A percentile compares a stretch with the other conserved stretches of the same genome.
phyloP scores from a whole-genome alignment of 352 stramenopile genomes.

The Phytopythium helicoides region DNA sequence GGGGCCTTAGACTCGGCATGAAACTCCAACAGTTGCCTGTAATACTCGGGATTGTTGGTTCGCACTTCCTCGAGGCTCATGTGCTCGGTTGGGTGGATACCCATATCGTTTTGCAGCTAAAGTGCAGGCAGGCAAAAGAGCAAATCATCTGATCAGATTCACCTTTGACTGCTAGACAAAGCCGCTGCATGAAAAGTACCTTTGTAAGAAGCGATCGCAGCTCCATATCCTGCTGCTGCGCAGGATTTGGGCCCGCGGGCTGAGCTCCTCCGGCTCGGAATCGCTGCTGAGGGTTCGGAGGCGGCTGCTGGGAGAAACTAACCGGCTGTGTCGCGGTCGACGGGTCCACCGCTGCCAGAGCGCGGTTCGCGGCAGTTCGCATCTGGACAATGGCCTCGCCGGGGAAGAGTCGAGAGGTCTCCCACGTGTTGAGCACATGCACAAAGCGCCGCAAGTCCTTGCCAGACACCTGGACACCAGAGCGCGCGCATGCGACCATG shows the following conservation, averaged over 20 bases:
- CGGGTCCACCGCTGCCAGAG: conserved; percentile 46
- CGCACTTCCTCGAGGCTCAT: conserved; percentile 86
- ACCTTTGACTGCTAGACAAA: neutral
- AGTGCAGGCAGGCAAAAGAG: neutral
- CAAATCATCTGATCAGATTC: neutral
- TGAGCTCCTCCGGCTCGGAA: conserved; percentile 1
- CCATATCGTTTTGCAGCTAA: conserved; percentile 84
- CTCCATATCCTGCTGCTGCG: conserved; percentile 72
- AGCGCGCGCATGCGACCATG: too few relatives aligned
- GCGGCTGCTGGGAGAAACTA: conserved; percentile 49
- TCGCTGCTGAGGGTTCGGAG: conserved; percentile 7
- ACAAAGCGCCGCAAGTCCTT: conserved; percentile 85
- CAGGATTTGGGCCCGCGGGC: neutral
- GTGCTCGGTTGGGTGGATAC: conserved; percentile 83
- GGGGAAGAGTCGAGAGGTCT: conserved; percentile 57
- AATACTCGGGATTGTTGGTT: conserved; percentile 83
- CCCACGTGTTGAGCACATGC: conserved; percentile 86
- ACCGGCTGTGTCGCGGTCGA: conserved; percentile 29
- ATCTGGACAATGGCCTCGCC: conserved; percentile 59
- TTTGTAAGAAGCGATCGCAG: conserved; percentile 76
- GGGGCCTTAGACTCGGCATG: conserved; percentile 36
- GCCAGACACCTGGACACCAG: conserved; percentile 55
- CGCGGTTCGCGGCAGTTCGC: conserved; percentile 59
- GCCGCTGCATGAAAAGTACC: neutral
- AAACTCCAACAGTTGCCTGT: conserved; percentile 76